Percentiles rank a stretch among this genome's conserved stretches.
phyloP scores from a whole-genome alignment of 75 land plant species.

The Sequoiadendron giganteum region DNA sequence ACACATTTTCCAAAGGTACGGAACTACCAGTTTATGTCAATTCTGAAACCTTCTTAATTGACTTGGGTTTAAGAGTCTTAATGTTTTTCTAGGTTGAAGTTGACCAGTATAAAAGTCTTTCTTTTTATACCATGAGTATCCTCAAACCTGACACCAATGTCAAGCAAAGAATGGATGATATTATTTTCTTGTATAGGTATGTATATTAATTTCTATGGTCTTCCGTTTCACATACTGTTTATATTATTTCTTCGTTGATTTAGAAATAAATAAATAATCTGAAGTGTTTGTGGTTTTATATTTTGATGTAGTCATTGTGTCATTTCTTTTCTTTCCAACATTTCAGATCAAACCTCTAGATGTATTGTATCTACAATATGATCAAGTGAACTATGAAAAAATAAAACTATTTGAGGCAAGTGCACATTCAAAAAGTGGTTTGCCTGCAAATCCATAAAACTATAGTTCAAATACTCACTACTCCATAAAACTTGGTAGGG shows the following conservation, averaged over 20 bases:
- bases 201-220: neutral
- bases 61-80: slow-evolving; percentile 4
- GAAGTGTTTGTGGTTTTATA: neutral
- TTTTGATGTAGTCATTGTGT: neutral
- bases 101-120: slow-evolving; percentile 61
- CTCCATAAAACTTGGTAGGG: no score
- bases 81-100: neutral
- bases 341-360: neutral
- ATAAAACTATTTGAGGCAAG: neutral
- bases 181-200: slow-evolving; percentile 84
- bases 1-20: slow-evolving; percentile 59
- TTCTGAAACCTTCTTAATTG: slow-evolving; percentile 4
- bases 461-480: no score
- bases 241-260: neutral
- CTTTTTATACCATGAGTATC: slow-evolving; percentile 88
- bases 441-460: no score
- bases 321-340: neutral
- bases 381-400: neutral
- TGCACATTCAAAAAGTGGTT: neutral
- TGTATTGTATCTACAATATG: neutral
- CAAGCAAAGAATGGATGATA: slow-evolving; percentile 46
- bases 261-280: neutral
- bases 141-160: slow-evolving; percentile 45
- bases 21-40: neutral
- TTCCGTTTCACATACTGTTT: neutral